Percentiles rank a stretch among this genome's conserved stretches.
Conservation (phyloP, 176 grass and related monocot genomes). For the Panicum miliaceum region DNA sequence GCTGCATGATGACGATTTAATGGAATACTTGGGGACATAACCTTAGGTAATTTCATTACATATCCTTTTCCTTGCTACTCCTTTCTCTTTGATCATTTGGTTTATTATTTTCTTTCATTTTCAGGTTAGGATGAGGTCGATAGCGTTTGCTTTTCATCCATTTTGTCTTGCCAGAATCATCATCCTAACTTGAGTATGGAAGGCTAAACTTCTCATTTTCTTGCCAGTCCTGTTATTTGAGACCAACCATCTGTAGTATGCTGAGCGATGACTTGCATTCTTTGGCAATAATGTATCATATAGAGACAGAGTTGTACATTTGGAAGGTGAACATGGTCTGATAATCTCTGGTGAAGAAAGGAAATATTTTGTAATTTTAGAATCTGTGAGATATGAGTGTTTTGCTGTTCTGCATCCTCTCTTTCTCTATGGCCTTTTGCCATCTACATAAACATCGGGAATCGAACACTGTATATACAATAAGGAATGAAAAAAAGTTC, state of each 20-base stretch:
- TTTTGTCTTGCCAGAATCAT: conserved; percentile 34
- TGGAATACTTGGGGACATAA: conserved; percentile 98
- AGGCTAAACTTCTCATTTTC: conserved; percentile 51
- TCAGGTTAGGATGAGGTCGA: conserved; percentile 47
- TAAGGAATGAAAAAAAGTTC: conserved; percentile 32
- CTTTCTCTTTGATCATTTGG: conserved; percentile 34
- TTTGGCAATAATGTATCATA: conserved; percentile 46
- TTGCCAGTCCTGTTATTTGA: conserved; percentile 13
- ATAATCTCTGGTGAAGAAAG: conserved; percentile 40
- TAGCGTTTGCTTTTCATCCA: conserved; percentile 36
- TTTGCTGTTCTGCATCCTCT: conserved; percentile 29
- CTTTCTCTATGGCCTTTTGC: conserved; percentile 22
- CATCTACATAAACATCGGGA: conserved; percentile 19
- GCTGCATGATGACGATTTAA: conserved; percentile 91
- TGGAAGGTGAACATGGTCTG: conserved; percentile 42
- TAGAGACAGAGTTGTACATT: conserved; percentile 41
- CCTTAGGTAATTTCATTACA: conserved; percentile 47
- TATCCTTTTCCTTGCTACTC: conserved; percentile 37
- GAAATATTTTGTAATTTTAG: conserved; percentile 29
- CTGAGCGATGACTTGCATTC: conserved; percentile 47
- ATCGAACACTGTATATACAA: conserved; percentile 42
- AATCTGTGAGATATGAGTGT: conserved; percentile 26
- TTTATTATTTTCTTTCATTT: conserved; percentile 18
- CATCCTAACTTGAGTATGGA: conserved; percentile 54
- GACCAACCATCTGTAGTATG: conserved; percentile 41